phyloP scores from a whole-genome alignment of 345 rosid genomes.

The Boechera divaricarpa region DNA sequence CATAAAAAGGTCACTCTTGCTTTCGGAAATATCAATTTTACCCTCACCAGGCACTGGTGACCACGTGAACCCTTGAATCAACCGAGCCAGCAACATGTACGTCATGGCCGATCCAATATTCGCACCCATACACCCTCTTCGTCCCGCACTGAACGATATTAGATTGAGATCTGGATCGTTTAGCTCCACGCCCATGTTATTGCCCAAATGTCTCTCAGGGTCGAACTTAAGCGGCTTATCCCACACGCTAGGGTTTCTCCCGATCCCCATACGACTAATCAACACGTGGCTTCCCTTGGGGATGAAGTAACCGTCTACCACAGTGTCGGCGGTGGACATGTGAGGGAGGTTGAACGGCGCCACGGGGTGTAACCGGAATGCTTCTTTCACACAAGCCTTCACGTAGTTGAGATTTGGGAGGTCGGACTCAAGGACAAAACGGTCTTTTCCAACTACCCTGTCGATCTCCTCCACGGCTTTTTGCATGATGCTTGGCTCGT shows the following conservation, averaged over 20 bases:
- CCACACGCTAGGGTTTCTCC: conserved; percentile 59
- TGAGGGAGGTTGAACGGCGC: conserved; percentile 59
- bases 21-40: conserved; percentile 39
- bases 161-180: conserved; percentile 46
- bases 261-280: conserved; percentile 53
- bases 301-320: conserved; percentile 53
- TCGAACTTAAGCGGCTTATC: conserved; percentile 50
- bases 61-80: conserved; percentile 60
- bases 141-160: conserved; percentile 56
- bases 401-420: conserved; percentile 51
- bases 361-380: conserved; percentile 60
- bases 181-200: conserved; percentile 31
- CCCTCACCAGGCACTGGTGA: conserved; percentile 19
- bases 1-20: conserved; percentile 19
- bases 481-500: conserved; percentile 49
- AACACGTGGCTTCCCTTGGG: conserved; percentile 60
- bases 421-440: conserved; percentile 60
- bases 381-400: conserved; percentile 60
- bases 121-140: conserved; percentile 56
- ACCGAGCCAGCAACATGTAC: conserved; percentile 58
- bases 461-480: conserved; percentile 57
- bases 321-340: conserved; percentile 38
- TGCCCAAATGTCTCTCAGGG: conserved; percentile 55
- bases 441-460: conserved; percentile 53
- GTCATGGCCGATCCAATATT: conserved; percentile 56